A percentile compares a stretch with the other conserved stretches of the same genome.
Conservation (phyloP, 345 rosid species). For the Lagerstroemia speciosa region DNA sequence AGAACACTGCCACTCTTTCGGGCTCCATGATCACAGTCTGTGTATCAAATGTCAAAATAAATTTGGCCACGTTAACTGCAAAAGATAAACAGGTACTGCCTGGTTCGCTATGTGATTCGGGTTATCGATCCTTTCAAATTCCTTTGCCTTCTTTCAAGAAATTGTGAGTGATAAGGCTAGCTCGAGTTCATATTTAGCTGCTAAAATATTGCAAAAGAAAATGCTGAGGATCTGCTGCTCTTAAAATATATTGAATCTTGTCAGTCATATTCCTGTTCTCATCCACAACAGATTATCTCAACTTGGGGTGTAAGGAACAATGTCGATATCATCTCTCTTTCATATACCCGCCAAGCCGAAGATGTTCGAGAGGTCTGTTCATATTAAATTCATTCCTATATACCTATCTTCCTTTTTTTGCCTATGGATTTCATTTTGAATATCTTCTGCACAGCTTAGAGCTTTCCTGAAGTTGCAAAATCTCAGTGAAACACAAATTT, state of each 20-base stretch:
- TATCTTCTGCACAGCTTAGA: conserved; percentile 21
- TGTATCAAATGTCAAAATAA: conserved; percentile 16
- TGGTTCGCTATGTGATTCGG: too few species aligned
- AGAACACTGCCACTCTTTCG: conserved; percentile 24
- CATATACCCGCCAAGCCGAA: conserved; percentile 24
- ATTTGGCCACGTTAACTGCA: conserved; percentile 24
- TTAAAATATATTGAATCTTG: not conserved
- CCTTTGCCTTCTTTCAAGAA: not conserved
- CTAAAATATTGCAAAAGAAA: not conserved
- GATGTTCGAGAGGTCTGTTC: conserved; percentile 23
- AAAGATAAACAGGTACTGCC: conserved; percentile 24
- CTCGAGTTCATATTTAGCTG: too few species aligned
- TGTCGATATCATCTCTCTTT: conserved; percentile 22
- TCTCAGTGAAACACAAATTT: conserved; percentile 23
- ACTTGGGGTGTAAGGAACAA: conserved; percentile 25
- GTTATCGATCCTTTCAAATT: too few species aligned
- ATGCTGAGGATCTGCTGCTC: not conserved
- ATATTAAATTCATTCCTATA: not conserved
- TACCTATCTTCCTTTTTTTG: not conserved
- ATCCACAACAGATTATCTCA: conserved; percentile 17
- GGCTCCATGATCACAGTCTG: conserved; percentile 23
- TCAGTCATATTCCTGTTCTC: not conserved
- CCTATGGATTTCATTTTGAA: not conserved
- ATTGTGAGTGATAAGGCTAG: too few species aligned
- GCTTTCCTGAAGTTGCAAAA: conserved; percentile 18